phyloP scores from a whole-genome alignment of 176 grass and related monocot species.

The Carex cristatella region DNA sequence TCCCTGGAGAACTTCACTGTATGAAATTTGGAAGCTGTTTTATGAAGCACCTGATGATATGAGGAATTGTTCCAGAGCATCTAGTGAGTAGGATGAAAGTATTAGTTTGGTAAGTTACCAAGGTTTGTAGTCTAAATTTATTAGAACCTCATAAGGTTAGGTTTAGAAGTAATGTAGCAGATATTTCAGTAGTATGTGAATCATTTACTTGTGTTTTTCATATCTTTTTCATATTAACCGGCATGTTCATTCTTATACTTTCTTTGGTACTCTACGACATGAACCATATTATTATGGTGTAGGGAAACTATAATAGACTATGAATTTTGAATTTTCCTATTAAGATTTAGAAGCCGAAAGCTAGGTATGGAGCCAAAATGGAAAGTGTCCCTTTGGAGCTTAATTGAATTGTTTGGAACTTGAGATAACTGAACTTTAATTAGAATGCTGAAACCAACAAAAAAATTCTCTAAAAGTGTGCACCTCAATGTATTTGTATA shows the following conservation, averaged over 20 bases:
- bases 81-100: too few species aligned
- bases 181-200: not conserved
- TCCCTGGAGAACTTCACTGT: not conserved
- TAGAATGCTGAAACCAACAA: not conserved
- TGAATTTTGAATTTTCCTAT: not conserved
- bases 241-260: not conserved
- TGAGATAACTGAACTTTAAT: too few species aligned
- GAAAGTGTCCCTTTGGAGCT: not conserved
- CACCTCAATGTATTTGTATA: not conserved
- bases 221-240: not conserved
- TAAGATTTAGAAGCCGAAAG: not conserved
- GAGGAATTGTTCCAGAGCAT: too few species aligned
- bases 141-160: not conserved
- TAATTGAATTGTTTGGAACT: not conserved
- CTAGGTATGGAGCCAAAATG: not conserved
- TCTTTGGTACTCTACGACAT: not conserved
- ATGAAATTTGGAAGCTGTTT: not conserved
- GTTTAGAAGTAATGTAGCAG: not conserved
- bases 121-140: not conserved
- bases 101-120: not conserved
- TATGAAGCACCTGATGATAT: not conserved
- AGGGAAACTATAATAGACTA: not conserved
- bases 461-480: not conserved
- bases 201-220: not conserved
- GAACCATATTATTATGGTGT: not conserved